phyloP scores from a whole-genome alignment of 2,329 filamentous ascomycete species.

The Chrysoporthe austroafricana region DNA sequence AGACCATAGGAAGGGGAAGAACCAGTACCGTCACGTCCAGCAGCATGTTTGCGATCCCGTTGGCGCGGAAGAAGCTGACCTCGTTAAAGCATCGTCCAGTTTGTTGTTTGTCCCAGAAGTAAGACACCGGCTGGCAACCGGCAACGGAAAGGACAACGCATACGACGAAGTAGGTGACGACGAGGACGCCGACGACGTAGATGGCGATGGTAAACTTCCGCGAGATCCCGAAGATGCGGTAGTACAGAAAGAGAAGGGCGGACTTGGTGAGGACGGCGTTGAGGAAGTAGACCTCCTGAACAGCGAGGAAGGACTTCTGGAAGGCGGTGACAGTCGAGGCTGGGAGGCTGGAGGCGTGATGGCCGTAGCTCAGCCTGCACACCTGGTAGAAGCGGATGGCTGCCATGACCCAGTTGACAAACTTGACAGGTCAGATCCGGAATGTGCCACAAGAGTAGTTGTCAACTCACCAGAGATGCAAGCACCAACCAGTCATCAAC shows the following conservation, averaged over 20 bases:
- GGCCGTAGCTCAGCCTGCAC: conserved; percentile 1
- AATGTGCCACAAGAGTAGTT: too few relatives aligned
- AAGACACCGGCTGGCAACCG: conserved; percentile 16
- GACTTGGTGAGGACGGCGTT: conserved; percentile 15
- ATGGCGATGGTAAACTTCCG: conserved; percentile 4
- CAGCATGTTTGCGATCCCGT: conserved; percentile 19
- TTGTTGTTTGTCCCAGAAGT: conserved; percentile 14
- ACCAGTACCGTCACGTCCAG: conserved; percentile 8
- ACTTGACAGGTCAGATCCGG: not conserved
- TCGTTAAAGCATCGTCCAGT: conserved; percentile 9
- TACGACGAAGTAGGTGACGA: conserved; percentile 13
- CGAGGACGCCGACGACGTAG: not conserved
- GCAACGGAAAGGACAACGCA: conserved; percentile 4
- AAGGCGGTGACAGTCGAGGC: not conserved
- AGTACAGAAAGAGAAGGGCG: conserved; percentile 5
- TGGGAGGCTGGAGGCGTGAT: conserved; percentile 8
- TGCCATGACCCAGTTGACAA: conserved; percentile 16
- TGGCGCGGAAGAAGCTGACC: conserved; percentile 15
- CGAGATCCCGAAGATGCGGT: conserved; percentile 17
- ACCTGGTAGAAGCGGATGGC: conserved; percentile 16
- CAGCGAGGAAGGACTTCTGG: conserved; percentile 17
- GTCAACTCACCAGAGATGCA: conserved; percentile 11
- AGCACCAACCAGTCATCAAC: conserved; percentile 17
- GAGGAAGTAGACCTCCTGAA: conserved; percentile 14
- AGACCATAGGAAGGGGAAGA: conserved; percentile 16